Evolutionary conservation across 1,139 yeast genomes (phyloP).

Genomic region (Suhomyces chickasaworum): DNA sequence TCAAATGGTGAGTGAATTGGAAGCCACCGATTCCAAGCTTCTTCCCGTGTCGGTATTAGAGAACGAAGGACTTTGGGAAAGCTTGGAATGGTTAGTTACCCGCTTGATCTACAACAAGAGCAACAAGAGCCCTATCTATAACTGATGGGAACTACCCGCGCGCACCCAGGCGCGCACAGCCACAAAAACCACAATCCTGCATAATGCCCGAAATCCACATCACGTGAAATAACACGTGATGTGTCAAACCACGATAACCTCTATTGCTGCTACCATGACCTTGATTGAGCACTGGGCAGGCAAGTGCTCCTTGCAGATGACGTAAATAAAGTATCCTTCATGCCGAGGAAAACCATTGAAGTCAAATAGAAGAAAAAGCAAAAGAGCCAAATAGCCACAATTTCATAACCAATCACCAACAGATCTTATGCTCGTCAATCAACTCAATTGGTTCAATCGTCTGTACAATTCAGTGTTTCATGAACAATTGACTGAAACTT

Average conservation of each 20-base stretch:
- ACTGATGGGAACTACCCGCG: slow-evolving; percentile 13
- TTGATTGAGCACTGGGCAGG: slow-evolving; percentile 2
- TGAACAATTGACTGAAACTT: too few relatives aligned
- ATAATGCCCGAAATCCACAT: too few relatives aligned
- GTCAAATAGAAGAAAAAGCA: too few relatives aligned
- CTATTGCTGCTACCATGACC: slow-evolving; percentile 2
- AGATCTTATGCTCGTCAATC: too few relatives aligned
- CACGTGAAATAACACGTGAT: neutral
- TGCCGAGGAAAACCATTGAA: slow-evolving; percentile 1
- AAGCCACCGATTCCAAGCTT: slow-evolving; percentile 88
- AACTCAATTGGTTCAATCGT: too few relatives aligned
- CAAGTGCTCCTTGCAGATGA: slow-evolving; percentile 3
- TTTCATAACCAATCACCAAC: neutral
- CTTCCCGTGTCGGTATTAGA: slow-evolving; percentile 86
- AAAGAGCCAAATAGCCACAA: too few relatives aligned
- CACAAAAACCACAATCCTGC: too few relatives aligned
- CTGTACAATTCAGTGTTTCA: too few relatives aligned
- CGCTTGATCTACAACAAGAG: slow-evolving; percentile 76
- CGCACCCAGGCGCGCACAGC: too few relatives aligned
- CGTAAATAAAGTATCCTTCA: neutral
- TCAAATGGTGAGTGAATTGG: slow-evolving; percentile 74
- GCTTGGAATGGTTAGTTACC: slow-evolving; percentile 85
- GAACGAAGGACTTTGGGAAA: slow-evolving; percentile 83
- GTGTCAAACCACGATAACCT: neutral
- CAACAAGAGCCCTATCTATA: slow-evolving; percentile 68